Conservation (phyloP, 1,139 yeast genomes). For the Pichia cactophila region DNA sequence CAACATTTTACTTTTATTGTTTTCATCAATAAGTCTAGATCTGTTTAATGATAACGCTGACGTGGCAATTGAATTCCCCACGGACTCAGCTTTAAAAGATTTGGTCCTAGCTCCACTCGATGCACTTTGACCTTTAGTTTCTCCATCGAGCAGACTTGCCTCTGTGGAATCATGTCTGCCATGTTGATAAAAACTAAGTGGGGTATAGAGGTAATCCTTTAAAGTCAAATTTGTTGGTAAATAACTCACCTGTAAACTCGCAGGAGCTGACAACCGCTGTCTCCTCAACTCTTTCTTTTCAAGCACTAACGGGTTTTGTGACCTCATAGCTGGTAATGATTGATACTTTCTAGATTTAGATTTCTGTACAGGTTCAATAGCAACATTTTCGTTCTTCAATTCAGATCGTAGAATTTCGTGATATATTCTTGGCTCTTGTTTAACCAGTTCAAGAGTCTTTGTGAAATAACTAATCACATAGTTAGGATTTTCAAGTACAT, state of each 20-base stretch:
- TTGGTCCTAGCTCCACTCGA: neutral
- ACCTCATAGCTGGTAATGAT: slow-evolving; percentile 9
- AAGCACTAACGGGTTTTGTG: neutral
- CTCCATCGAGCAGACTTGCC: slow-evolving; percentile 4
- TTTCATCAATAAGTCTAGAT: neutral
- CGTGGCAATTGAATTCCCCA: slow-evolving; percentile 1
- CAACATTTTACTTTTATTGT: neutral
- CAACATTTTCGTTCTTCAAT: slow-evolving; percentile 1
- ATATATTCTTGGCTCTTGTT: slow-evolving; percentile 11
- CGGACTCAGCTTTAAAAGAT: neutral
- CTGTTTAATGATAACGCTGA: slow-evolving; percentile 3
- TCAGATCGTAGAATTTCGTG: slow-evolving; percentile 14
- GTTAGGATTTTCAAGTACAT: slow-evolving; percentile 16
- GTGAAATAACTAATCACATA: slow-evolving; percentile 18
- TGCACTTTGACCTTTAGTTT: neutral
- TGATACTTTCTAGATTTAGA: slow-evolving; percentile 8
- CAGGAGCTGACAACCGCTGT: slow-evolving; percentile 13
- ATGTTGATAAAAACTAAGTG: slow-evolving; percentile 13
- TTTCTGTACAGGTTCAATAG: neutral
- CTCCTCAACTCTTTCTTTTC: neutral
- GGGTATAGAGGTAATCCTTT: slow-evolving; percentile 14
- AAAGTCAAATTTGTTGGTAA: slow-evolving; percentile 12
- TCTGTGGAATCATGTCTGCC: slow-evolving; percentile 6
- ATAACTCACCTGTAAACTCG: slow-evolving; percentile 5
- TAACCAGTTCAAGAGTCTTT: slow-evolving; percentile 10